Evolutionary conservation across 768 basidiomycete genomes (phyloP), one percentile per base, ranked within the genome.

Genomic region (Mrakia blollopis): DNA sequence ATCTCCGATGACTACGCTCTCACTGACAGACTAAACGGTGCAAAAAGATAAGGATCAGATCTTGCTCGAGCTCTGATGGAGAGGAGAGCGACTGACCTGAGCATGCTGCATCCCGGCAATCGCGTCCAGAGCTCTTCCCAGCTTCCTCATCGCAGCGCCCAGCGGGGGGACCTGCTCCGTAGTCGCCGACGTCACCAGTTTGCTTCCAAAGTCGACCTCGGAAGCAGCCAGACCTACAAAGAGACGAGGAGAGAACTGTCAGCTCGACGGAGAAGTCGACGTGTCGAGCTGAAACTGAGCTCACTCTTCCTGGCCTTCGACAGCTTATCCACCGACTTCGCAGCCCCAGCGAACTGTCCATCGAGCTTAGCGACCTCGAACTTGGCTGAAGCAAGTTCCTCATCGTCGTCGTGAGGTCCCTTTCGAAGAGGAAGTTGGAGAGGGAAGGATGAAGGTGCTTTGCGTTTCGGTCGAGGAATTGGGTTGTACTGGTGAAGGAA

Each of bases 1-100:
- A 84, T 99, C 97, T n/a, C 94, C 95, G 37, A 99, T 85, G 61
- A 98, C 91, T 39, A 98, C 93, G 80, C 92, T 93, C 87, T 98
- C 96, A 80, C 91, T 94, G 78, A 94, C 92, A 44, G 93, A 89
- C 86, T 87, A 60, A 32, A 30, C 4, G n/a, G n/a, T 7, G 21
- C 5, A 50, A 25, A 67, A 30, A 50, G 44, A 54, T 5, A 57
- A 32, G 41, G 8, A 5, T n/a, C n/a, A 50, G 39, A 69, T 2
- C 21, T 2, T 47, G 41, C 16, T 41, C 39, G 25, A 41, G 10
- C 10, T 52, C 63, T 18, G 18, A 39, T 21, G 65, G 1, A 23
- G 35, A 30, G n/a, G 0, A 39, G 35, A 39, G 57, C 41, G 23
- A 71, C 80, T 76, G 54, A 85, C 86, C 84, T 97, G 93, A 4